These are phyloP conservation scores for Cenchrus americanus DNA, from an alignment of 176 grass and related monocot genomes.

Conservation along the genomic window DNA sequence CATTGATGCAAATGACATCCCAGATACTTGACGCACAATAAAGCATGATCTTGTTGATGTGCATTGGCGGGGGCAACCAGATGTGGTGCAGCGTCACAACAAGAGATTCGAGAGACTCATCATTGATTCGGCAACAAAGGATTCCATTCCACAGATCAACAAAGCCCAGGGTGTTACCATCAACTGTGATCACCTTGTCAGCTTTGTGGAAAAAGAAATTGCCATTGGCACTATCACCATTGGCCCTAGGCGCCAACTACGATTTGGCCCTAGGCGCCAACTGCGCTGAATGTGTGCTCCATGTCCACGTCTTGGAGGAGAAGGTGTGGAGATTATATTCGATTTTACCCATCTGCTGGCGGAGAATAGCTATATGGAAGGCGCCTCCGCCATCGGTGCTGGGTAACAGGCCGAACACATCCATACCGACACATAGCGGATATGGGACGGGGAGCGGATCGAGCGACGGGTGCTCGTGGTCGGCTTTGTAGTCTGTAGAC, in stretches of 20 bases:
- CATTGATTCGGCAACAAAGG: not conserved
- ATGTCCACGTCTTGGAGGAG: not conserved
- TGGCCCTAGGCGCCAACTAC: not conserved
- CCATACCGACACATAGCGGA: too few relatives aligned
- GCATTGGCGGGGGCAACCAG: not conserved
- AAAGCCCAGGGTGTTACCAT: not conserved
- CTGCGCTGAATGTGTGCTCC: not conserved
- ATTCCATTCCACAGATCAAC: not conserved
- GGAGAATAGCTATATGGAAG: not conserved
- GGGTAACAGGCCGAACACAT: not conserved
- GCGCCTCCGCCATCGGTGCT: not conserved
- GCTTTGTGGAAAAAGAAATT: not conserved
- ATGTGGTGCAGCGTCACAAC: not conserved
- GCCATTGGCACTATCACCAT: not conserved
- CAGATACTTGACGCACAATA: not conserved
- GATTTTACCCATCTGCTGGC: not conserved
- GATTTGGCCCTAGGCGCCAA: not conserved
- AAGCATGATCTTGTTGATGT: not conserved
- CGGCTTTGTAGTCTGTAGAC: not conserved
- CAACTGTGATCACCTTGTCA: not conserved
- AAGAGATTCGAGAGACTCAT: not conserved
- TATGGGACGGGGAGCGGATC: not conserved
- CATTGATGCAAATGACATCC: not conserved
- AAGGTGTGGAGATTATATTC: not conserved
- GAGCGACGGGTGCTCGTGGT: slow-evolving; percentile 6